Evolutionary conservation across 2,329 filamentous ascomycete genomes (phyloP), one percentile per base, ranked within the genome.

Genomic region (Xylariales sp.): DNA sequence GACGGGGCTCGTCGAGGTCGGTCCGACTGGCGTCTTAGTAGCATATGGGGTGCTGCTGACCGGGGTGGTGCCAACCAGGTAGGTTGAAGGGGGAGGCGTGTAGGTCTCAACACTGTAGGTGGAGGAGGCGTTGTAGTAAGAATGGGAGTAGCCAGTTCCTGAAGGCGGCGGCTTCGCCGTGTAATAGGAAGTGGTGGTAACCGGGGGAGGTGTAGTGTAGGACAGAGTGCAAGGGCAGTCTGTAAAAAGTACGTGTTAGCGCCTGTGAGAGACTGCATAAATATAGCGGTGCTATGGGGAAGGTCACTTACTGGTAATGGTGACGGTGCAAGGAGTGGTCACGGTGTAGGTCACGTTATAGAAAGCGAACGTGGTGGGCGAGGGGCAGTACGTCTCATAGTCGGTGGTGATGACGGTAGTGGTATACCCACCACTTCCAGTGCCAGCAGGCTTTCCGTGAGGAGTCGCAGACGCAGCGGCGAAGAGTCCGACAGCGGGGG

Each of bases 151-250:
- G 13, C 29, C 29, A 18, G 29, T 21, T 29, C 32, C 30, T 24
- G 30, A 27, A 36, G 11, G 44, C 43, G 14, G 31, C 41, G 32
- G 33, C 28, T 40, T 41, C 39, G 33, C 41, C 20, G 45, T 34
- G 24, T 40, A 47, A n/a, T 49, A 47, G 31, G 41, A 49, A 21
- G 53, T 56, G 14, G 49, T 53, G 30, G 53, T 56, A 38, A 58
- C 44, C 6, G 55, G 52, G 14, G 55, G 48, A 16, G 59, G 56
- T 30, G 48, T 44, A 35, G 51, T 50, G 41, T 61, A 52, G 37
- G 59, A 64, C 36, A 70, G 45, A 24, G 65, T 67, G 51, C 67
- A 71, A 38, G 68, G 68, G 48, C 69, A 72, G 59, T 70, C 66
- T 68, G 29, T 33, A 12, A 49, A 64, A 43, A 64, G 55, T 41